Evolutionary conservation across 1,284 basidiomycete genomes (phyloP), one percentile per base, ranked within the genome.

Genomic region (Phylloporus sp.): DNA sequence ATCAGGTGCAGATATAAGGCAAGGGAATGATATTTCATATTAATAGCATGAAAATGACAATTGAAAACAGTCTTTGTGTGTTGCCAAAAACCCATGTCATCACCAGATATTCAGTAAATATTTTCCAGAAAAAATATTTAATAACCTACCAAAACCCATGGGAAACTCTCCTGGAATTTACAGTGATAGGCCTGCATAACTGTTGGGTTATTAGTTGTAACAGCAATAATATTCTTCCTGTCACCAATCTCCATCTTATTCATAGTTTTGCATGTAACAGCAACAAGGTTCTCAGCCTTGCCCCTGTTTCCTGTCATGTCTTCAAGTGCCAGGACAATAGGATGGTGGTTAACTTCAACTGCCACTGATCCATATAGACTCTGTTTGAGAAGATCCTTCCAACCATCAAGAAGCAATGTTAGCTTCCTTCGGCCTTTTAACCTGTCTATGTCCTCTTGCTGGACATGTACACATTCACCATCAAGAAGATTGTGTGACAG

Each of bases 401-500:
- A 53, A 3, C 51, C 51, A 53, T 53, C 34, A 26, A 53, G 51
- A 26, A 53, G 51, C 8, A 53, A 17, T 2, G 32, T 53, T 1
- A 53, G 32, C 34, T 26, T 37, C 12, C 4, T 53, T 11, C 22
- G n/a, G 6, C n/a, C 15, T 10, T 53, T 53, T 18, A 53, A 26
- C 6, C 32, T 13, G n/a, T 53, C 51, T 37, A 53, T 53, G 10
- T 53, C 32, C 32, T 53, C 51, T 26, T 53, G 32, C 11, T 53
- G 51, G 12, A 53, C 34, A 17, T 22, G 34, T 1, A 37, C 32
- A 53, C n/a, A 6, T 37, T 53, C 51, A 53, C 32, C 26, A 10
- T 53, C 51, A 13, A 53, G 51, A 53, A 53, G 51, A 26, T 53
- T 53, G 34, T 53, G 51, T 53, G 51, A 53, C 18, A 53, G 8